phyloP scores from a whole-genome alignment of 1,284 basidiomycete species.

The Tilletiaria anomala region DNA sequence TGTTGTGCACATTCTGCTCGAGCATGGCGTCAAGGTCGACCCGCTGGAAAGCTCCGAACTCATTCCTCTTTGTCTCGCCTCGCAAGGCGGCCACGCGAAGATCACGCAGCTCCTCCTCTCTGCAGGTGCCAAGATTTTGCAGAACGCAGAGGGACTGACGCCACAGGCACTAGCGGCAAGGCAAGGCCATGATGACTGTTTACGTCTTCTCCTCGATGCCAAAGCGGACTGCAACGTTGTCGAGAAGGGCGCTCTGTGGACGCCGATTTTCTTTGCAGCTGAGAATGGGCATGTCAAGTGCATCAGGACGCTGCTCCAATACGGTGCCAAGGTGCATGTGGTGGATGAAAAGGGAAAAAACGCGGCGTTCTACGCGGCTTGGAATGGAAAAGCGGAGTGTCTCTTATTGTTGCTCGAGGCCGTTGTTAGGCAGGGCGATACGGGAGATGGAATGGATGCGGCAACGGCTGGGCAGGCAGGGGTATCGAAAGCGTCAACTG shows the following conservation, averaged over 20 bases:
- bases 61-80: slow-evolving; percentile 77
- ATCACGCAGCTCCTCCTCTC: slow-evolving; percentile 65
- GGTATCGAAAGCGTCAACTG: slow-evolving; percentile 5
- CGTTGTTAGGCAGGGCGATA: slow-evolving; percentile 10
- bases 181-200: slow-evolving; percentile 74
- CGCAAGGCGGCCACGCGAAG: slow-evolving; percentile 72
- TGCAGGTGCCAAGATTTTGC: slow-evolving; percentile 60
- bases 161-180: slow-evolving; percentile 97
- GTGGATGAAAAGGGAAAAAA: slow-evolving; percentile 73
- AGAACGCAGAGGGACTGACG: slow-evolving; percentile 87
- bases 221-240: slow-evolving; percentile 48
- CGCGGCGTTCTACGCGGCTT: slow-evolving; percentile 87
- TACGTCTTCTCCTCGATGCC: slow-evolving; percentile 56
- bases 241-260: slow-evolving; percentile 95
- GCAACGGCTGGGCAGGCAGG: background rate
- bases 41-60: slow-evolving; percentile 47
- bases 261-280: slow-evolving; percentile 88
- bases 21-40: slow-evolving; percentile 24
- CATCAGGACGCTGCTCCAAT: slow-evolving; percentile 61
- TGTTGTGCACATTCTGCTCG: slow-evolving; percentile 46
- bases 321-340: slow-evolving; percentile 59
- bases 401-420: slow-evolving; percentile 42
- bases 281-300: slow-evolving; percentile 69
- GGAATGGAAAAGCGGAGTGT: slow-evolving; percentile 73
- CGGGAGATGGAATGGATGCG: slow-evolving; percentile 5